Percentiles rank a stretch among this genome's conserved stretches.
phyloP scores from a whole-genome alignment of 2,329 filamentous ascomycete species.

The Paracamarosporium sp. region DNA sequence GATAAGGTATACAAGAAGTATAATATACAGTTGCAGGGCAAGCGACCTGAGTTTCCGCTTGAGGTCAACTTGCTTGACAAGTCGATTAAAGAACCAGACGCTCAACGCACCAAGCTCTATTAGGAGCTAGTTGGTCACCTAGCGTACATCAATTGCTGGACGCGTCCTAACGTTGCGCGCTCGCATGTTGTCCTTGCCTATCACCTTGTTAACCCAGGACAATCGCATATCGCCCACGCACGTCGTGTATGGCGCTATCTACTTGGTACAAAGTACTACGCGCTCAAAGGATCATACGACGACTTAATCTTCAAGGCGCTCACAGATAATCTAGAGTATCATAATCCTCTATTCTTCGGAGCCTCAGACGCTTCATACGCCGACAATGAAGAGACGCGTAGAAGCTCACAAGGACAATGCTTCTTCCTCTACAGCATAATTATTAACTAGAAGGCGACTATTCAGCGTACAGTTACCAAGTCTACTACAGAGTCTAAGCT shows the following conservation, averaged over 20 bases:
- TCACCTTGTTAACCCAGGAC: background rate
- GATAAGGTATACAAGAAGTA: background rate
- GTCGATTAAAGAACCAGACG: background rate
- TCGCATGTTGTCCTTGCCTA: too few relatives aligned
- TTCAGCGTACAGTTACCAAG: conserved; percentile 18
- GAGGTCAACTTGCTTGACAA: background rate
- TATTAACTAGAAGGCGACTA: conserved; percentile 19
- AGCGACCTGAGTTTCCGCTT: too few relatives aligned
- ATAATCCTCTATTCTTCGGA: background rate
- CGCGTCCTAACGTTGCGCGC: too few relatives aligned
- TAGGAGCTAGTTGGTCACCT: too few relatives aligned
- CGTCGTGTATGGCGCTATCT: too few relatives aligned
- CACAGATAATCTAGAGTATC: too few relatives aligned
- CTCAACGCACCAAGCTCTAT: too few relatives aligned
- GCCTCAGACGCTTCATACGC: conserved; percentile 23
- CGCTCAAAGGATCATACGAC: too few relatives aligned
- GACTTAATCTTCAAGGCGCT: too few relatives aligned
- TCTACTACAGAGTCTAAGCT: conserved; percentile 28
- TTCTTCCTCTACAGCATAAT: conserved; percentile 23
- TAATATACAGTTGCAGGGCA: too few relatives aligned
- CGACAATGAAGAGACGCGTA: conserved; percentile 15
- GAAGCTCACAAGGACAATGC: conserved; percentile 27
- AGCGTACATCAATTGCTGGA: too few relatives aligned
- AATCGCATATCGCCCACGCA: background rate
- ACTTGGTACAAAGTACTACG: too few relatives aligned